Conservation (phyloP, 805 yeast genomes). For the Candida silvicultrix region DNA sequence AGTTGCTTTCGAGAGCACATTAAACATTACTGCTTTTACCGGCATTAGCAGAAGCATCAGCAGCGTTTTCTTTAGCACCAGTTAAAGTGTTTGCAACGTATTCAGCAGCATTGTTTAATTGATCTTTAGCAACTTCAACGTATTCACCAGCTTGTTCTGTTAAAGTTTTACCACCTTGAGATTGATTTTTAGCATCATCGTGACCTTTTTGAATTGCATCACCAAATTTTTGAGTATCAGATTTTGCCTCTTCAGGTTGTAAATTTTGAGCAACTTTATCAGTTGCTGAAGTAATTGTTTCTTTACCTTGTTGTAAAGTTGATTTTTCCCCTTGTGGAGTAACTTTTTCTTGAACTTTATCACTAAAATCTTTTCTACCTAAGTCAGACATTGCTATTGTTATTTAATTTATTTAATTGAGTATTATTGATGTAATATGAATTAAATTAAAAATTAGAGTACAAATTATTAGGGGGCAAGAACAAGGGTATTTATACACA, state of each 20-base stretch:
- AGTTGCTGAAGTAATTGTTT: constrained; percentile 55
- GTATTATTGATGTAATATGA: background rate
- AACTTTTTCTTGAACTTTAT: constrained; percentile 58
- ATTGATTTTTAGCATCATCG: constrained; percentile 42
- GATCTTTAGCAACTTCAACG: constrained; percentile 49
- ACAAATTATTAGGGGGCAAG: background rate
- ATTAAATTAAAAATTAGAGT: background rate
- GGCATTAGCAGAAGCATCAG: background rate
- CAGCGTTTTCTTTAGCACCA: constrained; percentile 54
- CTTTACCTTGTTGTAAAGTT: constrained; percentile 61
- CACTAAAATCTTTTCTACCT: constrained; percentile 72
- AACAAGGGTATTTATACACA: background rate
- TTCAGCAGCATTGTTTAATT: constrained; percentile 37
- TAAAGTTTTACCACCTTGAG: constrained; percentile 31
- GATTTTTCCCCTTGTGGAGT: constrained; percentile 71
- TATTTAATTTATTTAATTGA: background rate
- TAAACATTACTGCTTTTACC: too few relatives aligned
- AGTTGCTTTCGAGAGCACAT: too few relatives aligned
- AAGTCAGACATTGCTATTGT: constrained; percentile 35
- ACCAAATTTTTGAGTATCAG: constrained; percentile 59
- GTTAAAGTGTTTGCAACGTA: constrained; percentile 42
- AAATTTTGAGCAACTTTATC: constrained; percentile 56
- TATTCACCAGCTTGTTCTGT: constrained; percentile 53
- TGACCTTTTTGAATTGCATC: constrained; percentile 55
- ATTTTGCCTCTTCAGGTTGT: constrained; percentile 65